phyloP scores from a whole-genome alignment of 306 rosid genomes.

The Cucurbita moschata region DNA sequence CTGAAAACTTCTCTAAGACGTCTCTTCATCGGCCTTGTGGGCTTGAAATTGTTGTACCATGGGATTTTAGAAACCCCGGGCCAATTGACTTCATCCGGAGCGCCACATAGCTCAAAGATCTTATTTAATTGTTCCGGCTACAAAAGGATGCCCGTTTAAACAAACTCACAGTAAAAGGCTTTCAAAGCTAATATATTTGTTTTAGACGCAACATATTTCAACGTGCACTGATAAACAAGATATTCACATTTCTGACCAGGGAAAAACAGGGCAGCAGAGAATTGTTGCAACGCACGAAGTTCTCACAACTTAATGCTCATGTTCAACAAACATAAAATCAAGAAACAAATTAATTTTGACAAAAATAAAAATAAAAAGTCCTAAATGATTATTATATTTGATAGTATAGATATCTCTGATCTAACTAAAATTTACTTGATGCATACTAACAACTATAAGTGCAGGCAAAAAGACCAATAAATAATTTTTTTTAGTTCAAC shows the following conservation, averaged over 20 bases:
- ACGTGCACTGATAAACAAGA: background rate
- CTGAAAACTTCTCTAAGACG: slow-evolving; percentile 36
- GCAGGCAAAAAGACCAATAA: background rate
- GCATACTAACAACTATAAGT: background rate
- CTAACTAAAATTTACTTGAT: background rate
- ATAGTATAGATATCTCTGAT: background rate
- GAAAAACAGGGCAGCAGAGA: background rate
- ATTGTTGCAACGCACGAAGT: background rate
- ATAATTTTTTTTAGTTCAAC: background rate
- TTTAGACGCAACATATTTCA: background rate
- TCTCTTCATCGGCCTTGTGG: slow-evolving; percentile 33
- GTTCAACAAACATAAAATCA: background rate
- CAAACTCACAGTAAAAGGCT: background rate
- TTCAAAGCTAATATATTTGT: background rate
- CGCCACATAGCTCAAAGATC: slow-evolving; percentile 42
- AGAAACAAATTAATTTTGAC: background rate
- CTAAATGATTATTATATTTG: background rate
- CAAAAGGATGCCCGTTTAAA: background rate
- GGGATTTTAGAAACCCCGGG: slow-evolving; percentile 46
- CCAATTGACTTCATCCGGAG: slow-evolving; percentile 41
- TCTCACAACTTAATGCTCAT: background rate
- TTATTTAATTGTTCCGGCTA: slow-evolving; percentile 40
- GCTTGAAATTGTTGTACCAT: slow-evolving; percentile 44
- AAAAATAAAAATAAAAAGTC: background rate
- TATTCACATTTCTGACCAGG: background rate